A percentile compares a stretch with the other conserved stretches of the same genome.
These are phyloP conservation scores for Globisporangium polare DNA, from an alignment of 352 stramenopile species.

Conservation along the genomic window DNA sequence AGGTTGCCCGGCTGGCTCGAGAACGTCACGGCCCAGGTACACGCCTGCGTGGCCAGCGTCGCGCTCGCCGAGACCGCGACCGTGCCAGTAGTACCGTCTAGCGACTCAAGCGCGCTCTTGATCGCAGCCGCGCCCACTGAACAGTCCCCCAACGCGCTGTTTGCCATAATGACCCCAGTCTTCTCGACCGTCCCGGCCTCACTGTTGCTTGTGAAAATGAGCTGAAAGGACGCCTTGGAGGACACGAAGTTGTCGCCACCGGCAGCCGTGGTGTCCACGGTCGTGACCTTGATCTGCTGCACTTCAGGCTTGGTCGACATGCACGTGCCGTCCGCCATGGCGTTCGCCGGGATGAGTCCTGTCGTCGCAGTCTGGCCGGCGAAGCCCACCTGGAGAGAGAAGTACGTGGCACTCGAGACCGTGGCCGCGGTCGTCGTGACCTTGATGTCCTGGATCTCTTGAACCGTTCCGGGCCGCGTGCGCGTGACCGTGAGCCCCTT, in stretches of 20 bases:
- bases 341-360: slow-evolving; percentile 77
- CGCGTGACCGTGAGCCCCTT: slow-evolving; percentile 44
- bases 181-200: slow-evolving; percentile 40
- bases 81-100: slow-evolving; percentile 34
- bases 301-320: slow-evolving; percentile 69
- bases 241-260: slow-evolving; percentile 91
- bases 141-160: slow-evolving; percentile 79
- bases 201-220: slow-evolving; percentile 82
- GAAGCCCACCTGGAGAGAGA: slow-evolving; percentile 43
- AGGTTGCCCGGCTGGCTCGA: slow-evolving; percentile 84
- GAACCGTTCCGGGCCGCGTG: slow-evolving; percentile 39
- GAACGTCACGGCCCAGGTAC: slow-evolving; percentile 91
- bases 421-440: slow-evolving; percentile 39
- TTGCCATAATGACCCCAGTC: slow-evolving; percentile 81
- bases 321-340: slow-evolving; percentile 61
- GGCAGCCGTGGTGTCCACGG: slow-evolving; percentile 83
- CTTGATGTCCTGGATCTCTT: slow-evolving; percentile 64
- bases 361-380: slow-evolving; percentile 55
- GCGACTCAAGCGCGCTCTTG: slow-evolving; percentile 38
- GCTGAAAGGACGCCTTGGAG: slow-evolving; percentile 74
- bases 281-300: slow-evolving; percentile 89
- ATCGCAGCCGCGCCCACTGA: slow-evolving; percentile 54
- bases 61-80: slow-evolving; percentile 51
- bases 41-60: slow-evolving; percentile 54
- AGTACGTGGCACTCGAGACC: slow-evolving; percentile 36